Evolutionary conservation across 306 rosid genomes (phyloP), one percentile per base, ranked within the genome.

Genomic region (Leucaena leucocephala): DNA sequence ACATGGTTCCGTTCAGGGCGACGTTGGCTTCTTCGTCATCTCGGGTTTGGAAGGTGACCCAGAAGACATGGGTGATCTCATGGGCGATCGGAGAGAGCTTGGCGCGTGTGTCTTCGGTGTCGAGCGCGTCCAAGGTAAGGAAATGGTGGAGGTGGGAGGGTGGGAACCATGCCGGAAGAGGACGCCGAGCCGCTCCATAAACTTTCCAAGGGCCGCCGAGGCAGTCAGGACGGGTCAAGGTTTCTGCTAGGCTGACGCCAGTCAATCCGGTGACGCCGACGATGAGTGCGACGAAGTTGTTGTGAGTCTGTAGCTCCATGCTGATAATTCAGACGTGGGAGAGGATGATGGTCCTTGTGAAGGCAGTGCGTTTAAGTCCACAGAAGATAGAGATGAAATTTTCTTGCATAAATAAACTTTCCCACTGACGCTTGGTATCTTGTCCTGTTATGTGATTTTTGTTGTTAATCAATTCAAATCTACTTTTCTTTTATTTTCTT

Each of bases 151-250:
- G 72, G 1, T 46, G 46, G 64, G 86, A 73, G 50, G 79, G 11
- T 2, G 82, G 84, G 77, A 85, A 82, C 82, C 88, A 87, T 0
- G 5, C 0, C 0, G 82, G 83, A 3, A 35, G 7, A 9, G 75
- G 75, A 0, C 80, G 54, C 2, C 86, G 82, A 0, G 88, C 80
- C 0, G 68, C 52, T 27, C 88, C 88, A 64, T 77, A 74, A 9
- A 87, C 85, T 66, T 73, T 82, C 90, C 90, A 84, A 6, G 88
- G 85, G 21, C 83, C 85, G 7, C 83, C 88, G 10, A 54, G 80
- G 50, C 78, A 73, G 0, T 5, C 17, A 1, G 85, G 85, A 9
- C 63, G 49, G 44, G 72, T 85, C 3, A 87, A 17, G 59, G 85
- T 42, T 63, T 87, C 38, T 16, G 79, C 82, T n/a, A 85, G 16